Evolutionary conservation across 805 yeast species (phyloP).

Genomic region (Jamesozyma spencerorum): DNA sequence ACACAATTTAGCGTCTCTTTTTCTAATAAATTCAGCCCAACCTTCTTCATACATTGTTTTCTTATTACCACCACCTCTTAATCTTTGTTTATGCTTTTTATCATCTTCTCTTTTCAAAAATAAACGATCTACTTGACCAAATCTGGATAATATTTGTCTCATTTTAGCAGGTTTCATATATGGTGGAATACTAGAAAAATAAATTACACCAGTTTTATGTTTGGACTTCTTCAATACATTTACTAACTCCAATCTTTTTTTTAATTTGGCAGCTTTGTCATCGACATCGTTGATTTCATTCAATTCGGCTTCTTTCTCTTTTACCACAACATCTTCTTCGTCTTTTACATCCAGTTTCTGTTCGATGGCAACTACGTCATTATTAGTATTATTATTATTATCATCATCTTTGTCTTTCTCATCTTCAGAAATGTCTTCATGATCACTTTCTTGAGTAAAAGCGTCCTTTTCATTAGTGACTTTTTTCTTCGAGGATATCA

Average conservation of each 20-base stretch:
- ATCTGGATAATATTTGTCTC: slow-evolving; percentile 67
- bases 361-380: slow-evolving; percentile 6
- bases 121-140: slow-evolving; percentile 82
- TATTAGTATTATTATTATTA: slow-evolving; percentile 13
- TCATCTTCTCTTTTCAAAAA: slow-evolving; percentile 82
- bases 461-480: slow-evolving; percentile 10
- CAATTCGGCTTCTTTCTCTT: slow-evolving; percentile 4
- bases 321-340: no score
- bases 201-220: slow-evolving; percentile 82
- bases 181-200: slow-evolving; percentile 85
- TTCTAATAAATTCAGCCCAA: slow-evolving; percentile 86
- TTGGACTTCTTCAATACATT: slow-evolving; percentile 41
- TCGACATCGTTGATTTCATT: slow-evolving; percentile 5
- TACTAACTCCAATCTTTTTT: slow-evolving; percentile 43
- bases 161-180: slow-evolving; percentile 93
- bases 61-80: slow-evolving; percentile 85
- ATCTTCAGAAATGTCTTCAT: slow-evolving; percentile 14
- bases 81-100: slow-evolving; percentile 51
- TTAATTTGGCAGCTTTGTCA: slow-evolving; percentile 19
- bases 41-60: slow-evolving; percentile 86
- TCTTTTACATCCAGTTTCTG: slow-evolving; percentile 5
- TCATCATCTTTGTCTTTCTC: slow-evolving; percentile 13
- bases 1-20: slow-evolving; percentile 80
- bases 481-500: slow-evolving; percentile 17
- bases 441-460: slow-evolving; percentile 17